phyloP scores from a whole-genome alignment of 441 rosid species.

The Jatropha multifida region DNA sequence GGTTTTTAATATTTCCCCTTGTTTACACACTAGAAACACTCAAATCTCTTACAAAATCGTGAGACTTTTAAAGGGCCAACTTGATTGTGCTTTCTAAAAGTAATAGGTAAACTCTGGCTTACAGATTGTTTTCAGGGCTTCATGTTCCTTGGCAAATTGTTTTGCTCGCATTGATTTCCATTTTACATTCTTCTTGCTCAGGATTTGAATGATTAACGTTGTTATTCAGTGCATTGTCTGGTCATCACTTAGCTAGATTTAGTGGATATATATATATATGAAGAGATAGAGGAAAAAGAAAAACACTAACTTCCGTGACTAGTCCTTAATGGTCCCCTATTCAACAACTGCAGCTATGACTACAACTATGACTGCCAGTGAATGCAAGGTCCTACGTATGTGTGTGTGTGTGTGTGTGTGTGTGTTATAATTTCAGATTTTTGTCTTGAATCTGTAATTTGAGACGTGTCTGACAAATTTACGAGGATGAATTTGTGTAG shows the following conservation, averaged over 20 bases:
- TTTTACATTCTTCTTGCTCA: background rate
- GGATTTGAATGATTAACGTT: background rate
- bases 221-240: background rate
- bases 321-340: background rate
- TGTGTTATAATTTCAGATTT: background rate
- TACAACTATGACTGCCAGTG: background rate
- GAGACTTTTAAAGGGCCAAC: background rate
- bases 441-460: background rate
- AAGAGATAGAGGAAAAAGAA: no score
- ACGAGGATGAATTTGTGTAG: no score
- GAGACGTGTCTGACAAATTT: no score
- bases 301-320: background rate
- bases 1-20: background rate
- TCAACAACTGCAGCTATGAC: background rate
- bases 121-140: background rate
- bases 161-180: background rate
- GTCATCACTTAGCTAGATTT: background rate
- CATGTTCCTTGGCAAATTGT: background rate
- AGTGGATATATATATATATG: background rate
- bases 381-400: background rate
- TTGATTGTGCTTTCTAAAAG: background rate
- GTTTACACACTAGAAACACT: background rate
- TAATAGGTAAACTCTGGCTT: background rate
- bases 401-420: no score
- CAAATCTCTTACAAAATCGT: background rate